Conservation (phyloP, 2,329 filamentous ascomycete genomes). For the Podosphaera xanthii region DNA sequence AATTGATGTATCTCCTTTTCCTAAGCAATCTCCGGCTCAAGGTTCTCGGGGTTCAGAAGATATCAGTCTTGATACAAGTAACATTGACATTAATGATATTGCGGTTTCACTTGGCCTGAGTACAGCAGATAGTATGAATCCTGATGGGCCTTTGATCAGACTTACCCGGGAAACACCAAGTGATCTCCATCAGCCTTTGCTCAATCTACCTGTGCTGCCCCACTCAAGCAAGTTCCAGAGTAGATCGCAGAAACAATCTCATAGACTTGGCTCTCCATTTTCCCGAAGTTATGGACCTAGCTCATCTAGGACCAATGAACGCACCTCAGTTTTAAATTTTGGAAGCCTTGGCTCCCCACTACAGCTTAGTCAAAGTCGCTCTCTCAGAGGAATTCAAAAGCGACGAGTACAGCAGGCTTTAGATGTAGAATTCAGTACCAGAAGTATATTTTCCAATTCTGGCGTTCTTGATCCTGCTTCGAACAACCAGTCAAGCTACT, state of each 20-base stretch:
- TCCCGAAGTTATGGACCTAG: conserved; percentile 39
- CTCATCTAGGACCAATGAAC: conserved; percentile 21
- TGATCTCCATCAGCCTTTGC: background rate
- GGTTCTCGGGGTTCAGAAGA: background rate
- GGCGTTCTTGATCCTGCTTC: conserved; percentile 6
- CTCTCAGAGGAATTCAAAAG: conserved; percentile 13
- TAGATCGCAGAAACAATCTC: conserved; percentile 2
- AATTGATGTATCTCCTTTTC: conserved; percentile 32
- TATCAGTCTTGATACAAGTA: conserved; percentile 22
- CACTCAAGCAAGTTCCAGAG: conserved; percentile 1
- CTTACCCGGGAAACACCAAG: conserved; percentile 15
- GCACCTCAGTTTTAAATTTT: conserved; percentile 3
- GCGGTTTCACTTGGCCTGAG: conserved; percentile 37
- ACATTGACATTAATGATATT: conserved; percentile 39
- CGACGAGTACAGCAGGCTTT: conserved; percentile 13
- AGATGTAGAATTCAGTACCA: conserved; percentile 11
- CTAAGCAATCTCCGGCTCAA: conserved; percentile 21
- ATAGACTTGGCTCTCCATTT: conserved; percentile 19
- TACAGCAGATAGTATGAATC: conserved; percentile 42
- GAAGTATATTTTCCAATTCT: conserved; percentile 1
- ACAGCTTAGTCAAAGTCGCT: conserved; percentile 10
- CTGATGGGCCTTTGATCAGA: conserved; percentile 34
- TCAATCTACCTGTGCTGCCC: background rate
- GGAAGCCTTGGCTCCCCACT: conserved; percentile 13
- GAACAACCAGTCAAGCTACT: conserved; percentile 8